Conservation (phyloP, 1,139 yeast genomes). For the Nakaseomyces glabratus region DNA sequence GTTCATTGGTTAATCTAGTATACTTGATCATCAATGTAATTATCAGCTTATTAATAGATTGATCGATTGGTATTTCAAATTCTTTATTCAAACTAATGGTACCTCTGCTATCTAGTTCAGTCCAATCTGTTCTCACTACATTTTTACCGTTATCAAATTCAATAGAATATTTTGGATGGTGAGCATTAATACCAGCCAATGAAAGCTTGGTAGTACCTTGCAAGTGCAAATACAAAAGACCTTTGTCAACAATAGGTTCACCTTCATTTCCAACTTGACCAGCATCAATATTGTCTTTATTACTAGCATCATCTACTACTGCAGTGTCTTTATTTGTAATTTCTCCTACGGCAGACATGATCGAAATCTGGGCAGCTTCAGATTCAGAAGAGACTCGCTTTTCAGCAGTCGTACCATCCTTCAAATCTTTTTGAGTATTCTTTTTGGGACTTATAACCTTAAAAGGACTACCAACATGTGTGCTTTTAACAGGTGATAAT, state of each 20-base stretch:
- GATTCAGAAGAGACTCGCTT: too few species aligned
- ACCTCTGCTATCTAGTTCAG: constrained; percentile 36
- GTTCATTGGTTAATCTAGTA: constrained; percentile 42
- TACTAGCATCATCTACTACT: not conserved
- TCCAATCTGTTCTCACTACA: constrained; percentile 66
- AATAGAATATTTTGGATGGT: constrained; percentile 57
- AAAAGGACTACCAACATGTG: constrained; percentile 23
- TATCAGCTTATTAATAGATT: constrained; percentile 41
- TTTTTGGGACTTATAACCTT: constrained; percentile 13
- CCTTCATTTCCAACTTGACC: not conserved
- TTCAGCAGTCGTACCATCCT: too few species aligned
- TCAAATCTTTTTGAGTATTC: not conserved
- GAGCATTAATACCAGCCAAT: constrained; percentile 47
- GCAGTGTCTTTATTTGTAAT: too few species aligned
- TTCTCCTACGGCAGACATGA: too few species aligned
- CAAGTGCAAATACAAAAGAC: constrained; percentile 63
- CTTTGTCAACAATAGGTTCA: constrained; percentile 40
- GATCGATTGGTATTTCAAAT: constrained; percentile 57
- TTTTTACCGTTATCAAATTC: constrained; percentile 87
- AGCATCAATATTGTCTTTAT: not conserved
- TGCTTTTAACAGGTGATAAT: constrained; percentile 8
- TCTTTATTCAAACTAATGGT: constrained; percentile 59
- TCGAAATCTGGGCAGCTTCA: too few species aligned
- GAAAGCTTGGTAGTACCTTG: constrained; percentile 49
- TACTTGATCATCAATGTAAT: constrained; percentile 66